These are phyloP conservation scores for Solanum lycopersicoides DNA, from an alignment of 257 asterid genomes.

Conservation along the genomic window DNA sequence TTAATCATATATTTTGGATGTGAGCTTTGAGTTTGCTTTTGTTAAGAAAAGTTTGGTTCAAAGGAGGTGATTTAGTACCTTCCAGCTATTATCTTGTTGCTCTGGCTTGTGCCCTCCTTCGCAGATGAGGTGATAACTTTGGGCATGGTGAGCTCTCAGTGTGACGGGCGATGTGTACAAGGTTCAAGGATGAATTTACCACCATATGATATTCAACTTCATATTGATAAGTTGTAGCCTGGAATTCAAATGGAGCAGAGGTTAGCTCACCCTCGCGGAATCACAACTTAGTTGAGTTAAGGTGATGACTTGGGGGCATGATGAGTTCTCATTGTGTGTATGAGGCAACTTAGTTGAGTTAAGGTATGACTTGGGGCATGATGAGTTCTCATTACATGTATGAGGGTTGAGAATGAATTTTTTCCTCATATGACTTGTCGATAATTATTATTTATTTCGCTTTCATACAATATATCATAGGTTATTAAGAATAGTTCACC, in stretches of 20 bases:
- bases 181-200: neutral
- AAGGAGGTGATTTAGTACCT: neutral
- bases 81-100: neutral
- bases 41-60: neutral
- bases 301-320: no score
- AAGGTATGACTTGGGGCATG: no score
- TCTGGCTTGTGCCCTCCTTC: neutral
- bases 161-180: neutral
- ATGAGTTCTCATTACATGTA: no score
- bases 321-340: neutral
- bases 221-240: neutral
- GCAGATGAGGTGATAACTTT: neutral
- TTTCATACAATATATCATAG: no score
- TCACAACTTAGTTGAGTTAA: no score
- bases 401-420: no score
- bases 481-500: neutral
- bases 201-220: neutral
- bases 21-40: neutral
- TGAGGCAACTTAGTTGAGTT: no score
- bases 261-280: no score
- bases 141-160: neutral
- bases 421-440: neutral
- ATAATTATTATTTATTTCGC: no score
- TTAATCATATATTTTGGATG: neutral
- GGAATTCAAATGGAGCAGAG: neutral